Base-by-base conservation (phyloP, 2,329 filamentous ascomycete species). In the Rutstroemia sp. region DNA sequence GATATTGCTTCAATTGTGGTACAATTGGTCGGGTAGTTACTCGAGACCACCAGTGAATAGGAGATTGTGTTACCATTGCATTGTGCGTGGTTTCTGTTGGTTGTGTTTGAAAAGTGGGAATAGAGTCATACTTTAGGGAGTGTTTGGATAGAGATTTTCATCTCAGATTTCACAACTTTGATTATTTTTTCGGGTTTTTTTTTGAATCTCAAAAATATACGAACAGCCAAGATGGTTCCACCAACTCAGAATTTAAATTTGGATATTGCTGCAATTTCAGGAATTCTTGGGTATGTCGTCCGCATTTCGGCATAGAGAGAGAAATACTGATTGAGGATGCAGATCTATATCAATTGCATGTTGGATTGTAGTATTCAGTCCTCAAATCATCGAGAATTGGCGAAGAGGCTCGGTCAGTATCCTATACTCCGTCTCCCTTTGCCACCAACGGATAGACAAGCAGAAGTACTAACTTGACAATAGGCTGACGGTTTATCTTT, bases 331-430 rank as follows among this genome's bases (percentile, higher is more conserved):
- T 16, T 9, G 34, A 25, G 4, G 12, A 56, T 27, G 34, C 65
- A 90, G 92, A 38, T 96, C 92, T 8, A 92, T 99, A 64, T 96
- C 90, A 47, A 96, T 99, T 69, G 92, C 92, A 51, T 96, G 92
- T 71, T 69, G 94, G 94, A 88, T 97, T 57, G 90, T 97, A 38
- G 94, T 99, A 57, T 99, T 96, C 75, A 94, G 90, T 0, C 94
- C 94, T 2, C 94, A 99, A 66, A 96, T 99, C 65, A 86, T 96
- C 65, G 90, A 96, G 69, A 96, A 96, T 70, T 96, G 96, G 74
- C 86, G 85, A 61, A 83, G 91, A 56, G 77, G 82, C 63, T 95
- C 88, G 42, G 53, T 55, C 21, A 50, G 53, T 55, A 37, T 23
- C 18, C 19, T 37, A 9, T 48, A 30, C n/a, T 10, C 4, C 8